These are phyloP conservation scores for Aspergillus pseudoterreus DNA, from an alignment of 2,329 filamentous ascomycete species.

Conservation along the genomic window DNA sequence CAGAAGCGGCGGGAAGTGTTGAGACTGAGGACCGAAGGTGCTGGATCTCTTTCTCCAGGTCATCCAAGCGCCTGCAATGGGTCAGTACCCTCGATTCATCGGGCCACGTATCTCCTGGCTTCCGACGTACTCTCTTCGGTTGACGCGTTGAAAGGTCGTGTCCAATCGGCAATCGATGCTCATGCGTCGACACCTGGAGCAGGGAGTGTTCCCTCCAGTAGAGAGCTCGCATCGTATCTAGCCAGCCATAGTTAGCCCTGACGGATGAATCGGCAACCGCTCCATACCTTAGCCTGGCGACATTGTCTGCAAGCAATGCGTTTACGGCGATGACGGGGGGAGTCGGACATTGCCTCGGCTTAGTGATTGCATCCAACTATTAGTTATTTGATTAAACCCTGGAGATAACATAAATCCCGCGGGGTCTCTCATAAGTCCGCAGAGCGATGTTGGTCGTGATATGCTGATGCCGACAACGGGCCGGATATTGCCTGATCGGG, in stretches of 20 bases:
- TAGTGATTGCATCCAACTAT: too few species aligned
- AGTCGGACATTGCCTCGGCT: too few species aligned
- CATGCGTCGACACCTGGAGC: background rate
- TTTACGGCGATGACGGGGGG: background rate
- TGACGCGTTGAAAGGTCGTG: background rate
- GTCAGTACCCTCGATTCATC: background rate
- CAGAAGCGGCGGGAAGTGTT: background rate
- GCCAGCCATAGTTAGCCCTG: background rate
- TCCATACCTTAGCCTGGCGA: slow-evolving; percentile 2
- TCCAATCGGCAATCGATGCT: background rate
- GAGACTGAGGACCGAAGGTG: background rate
- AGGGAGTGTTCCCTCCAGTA: background rate
- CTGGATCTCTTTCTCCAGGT: background rate
- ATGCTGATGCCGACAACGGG: too few species aligned
- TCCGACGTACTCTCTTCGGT: background rate
- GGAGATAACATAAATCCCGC: too few species aligned
- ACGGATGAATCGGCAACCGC: background rate
- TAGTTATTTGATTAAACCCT: too few species aligned
- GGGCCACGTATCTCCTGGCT: background rate
- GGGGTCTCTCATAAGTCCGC: too few species aligned
- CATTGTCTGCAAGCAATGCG: slow-evolving; percentile 2
- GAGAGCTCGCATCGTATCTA: background rate
- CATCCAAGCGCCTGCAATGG: background rate
- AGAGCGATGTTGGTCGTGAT: too few species aligned
- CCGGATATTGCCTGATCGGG: too few species aligned